Percentiles rank a stretch among this genome's conserved stretches.
phyloP scores from a whole-genome alignment of 1,284 basidiomycete species.

The Ustilago nuda region DNA sequence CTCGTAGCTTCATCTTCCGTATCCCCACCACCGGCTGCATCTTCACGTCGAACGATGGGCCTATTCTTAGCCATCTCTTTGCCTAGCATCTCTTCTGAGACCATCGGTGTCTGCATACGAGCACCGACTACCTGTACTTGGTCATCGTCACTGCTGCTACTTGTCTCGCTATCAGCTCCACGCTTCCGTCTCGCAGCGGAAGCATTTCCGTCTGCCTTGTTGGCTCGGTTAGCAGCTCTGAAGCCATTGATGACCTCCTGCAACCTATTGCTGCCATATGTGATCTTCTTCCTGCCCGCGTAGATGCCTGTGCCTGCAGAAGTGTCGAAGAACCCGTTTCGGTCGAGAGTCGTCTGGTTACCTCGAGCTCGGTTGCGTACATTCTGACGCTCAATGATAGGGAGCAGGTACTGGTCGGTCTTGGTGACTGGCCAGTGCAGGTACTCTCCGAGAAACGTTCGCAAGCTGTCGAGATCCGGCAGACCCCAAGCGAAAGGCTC shows the following conservation, averaged over 20 bases:
- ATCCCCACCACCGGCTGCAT: not conserved
- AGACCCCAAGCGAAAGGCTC: slow-evolving; percentile 98
- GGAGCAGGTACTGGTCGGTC: slow-evolving; percentile 90
- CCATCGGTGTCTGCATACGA: slow-evolving; percentile 32
- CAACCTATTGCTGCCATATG: slow-evolving; percentile 85
- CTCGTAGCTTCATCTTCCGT: slow-evolving; percentile 13
- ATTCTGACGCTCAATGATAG: slow-evolving; percentile 80
- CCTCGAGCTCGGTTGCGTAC: slow-evolving; percentile 68
- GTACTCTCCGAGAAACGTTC: slow-evolving; percentile 84
- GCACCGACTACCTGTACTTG: slow-evolving; percentile 39
- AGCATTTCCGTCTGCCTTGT: not conserved
- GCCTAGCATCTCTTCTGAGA: slow-evolving; percentile 55
- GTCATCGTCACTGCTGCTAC: slow-evolving; percentile 31
- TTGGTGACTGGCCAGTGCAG: slow-evolving; percentile 87
- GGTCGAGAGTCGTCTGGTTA: slow-evolving; percentile 74
- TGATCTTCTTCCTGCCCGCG: slow-evolving; percentile 82
- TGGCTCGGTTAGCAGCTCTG: slow-evolving; percentile 38
- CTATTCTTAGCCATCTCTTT: slow-evolving; percentile 56
- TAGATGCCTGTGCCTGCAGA: slow-evolving; percentile 73
- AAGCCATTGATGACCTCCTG: slow-evolving; percentile 90
- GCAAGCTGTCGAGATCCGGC: slow-evolving; percentile 81
- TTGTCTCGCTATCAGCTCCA: not conserved
- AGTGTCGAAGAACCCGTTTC: slow-evolving; percentile 72
- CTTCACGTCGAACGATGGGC: slow-evolving; percentile 50
- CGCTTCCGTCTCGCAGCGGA: not conserved